These are phyloP conservation scores for Saprolegnia diclina DNA, from an alignment of 352 stramenopile species.

Conservation along the genomic window DNA sequence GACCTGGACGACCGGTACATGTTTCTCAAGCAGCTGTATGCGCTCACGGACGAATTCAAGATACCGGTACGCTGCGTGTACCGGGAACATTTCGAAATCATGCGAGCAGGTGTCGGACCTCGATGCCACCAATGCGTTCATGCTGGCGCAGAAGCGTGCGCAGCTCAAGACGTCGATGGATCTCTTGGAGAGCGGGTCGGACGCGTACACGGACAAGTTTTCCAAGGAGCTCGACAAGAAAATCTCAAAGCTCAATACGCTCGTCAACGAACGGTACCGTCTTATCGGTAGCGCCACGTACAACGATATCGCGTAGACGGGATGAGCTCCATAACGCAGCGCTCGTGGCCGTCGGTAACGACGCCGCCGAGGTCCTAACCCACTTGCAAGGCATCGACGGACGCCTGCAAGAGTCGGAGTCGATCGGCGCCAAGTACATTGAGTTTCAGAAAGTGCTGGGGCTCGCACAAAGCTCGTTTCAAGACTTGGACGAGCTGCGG, in stretches of 20 bases:
- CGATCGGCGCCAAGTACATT: conserved; percentile 38
- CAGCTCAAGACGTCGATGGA: conserved; percentile 74
- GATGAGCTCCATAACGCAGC: conserved; percentile 18
- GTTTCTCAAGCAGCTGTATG: conserved; percentile 48
- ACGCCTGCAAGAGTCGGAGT: conserved; percentile 35
- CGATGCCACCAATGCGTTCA: conserved; percentile 68
- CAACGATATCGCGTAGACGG: not conserved
- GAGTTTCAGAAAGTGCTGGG: conserved; percentile 21
- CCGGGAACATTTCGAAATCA: not conserved
- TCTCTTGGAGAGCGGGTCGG: conserved; percentile 58
- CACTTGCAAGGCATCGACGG: conserved; percentile 41
- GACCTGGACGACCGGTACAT: conserved; percentile 51
- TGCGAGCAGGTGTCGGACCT: conserved; percentile 43
- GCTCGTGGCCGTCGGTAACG: conserved; percentile 5
- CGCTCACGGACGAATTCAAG: conserved; percentile 60
- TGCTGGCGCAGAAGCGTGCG: conserved; percentile 64
- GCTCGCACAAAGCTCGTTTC: conserved; percentile 16
- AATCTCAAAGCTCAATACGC: conserved; percentile 37
- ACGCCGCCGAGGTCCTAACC: conserved; percentile 36
- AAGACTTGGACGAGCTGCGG: conserved; percentile 9
- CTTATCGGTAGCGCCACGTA: not conserved
- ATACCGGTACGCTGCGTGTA: conserved; percentile 26
- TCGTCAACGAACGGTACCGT: conserved; percentile 31
- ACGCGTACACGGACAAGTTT: conserved; percentile 74
- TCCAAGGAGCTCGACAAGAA: conserved; percentile 58